Evolutionary conservation across 495 filamentous ascomycete genomes (phyloP).

Genomic region (Annulohypoxylon bovei): DNA sequence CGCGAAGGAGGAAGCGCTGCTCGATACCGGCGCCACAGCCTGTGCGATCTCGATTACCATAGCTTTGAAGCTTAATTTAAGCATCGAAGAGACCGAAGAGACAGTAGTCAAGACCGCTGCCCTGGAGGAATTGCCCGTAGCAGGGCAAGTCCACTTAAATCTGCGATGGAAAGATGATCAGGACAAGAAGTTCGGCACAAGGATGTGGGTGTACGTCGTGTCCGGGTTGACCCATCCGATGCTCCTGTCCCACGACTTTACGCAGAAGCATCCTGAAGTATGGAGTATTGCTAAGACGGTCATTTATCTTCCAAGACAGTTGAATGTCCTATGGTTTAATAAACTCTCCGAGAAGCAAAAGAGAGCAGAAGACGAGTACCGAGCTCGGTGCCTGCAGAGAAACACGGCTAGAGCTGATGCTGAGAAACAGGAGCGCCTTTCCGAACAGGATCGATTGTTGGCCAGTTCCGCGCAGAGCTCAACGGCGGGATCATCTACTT

Average conservation of each 20-base stretch:
- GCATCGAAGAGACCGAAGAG: neutral
- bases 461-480: neutral
- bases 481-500: neutral
- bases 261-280: neutral
- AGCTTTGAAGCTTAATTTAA: neutral
- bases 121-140: neutral
- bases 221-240: neutral
- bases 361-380: neutral
- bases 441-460: neutral
- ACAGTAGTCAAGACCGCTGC: neutral
- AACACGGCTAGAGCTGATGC: neutral
- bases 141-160: neutral
- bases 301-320: neutral
- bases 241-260: neutral
- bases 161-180: neutral
- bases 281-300: neutral
- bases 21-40: neutral
- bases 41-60: neutral
- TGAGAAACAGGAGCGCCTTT: neutral
- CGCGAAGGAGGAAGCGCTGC: neutral
- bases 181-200: neutral
- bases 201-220: neutral
- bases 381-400: neutral
- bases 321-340: neutral
- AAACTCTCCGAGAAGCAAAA: neutral